These are phyloP conservation scores for Fomitopsis serialis DNA, from an alignment of 768 basidiomycete genomes.

Conservation along the genomic window DNA sequence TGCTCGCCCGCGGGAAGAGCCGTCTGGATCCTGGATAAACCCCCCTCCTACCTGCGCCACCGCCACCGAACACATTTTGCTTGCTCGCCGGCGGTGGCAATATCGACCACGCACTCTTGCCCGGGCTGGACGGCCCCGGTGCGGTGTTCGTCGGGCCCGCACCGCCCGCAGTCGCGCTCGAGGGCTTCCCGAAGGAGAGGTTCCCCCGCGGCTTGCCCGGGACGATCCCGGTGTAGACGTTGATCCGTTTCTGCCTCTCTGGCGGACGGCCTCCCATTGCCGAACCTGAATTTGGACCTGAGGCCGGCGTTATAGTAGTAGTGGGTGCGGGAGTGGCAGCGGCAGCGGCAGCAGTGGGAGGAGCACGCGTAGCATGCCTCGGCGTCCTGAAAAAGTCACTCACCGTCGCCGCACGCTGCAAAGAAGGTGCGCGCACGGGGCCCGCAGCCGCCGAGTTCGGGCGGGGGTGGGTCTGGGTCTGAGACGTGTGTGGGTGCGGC, in stretches of 20 bases:
- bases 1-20: constrained; percentile 30
- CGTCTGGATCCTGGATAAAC: too few relatives aligned
- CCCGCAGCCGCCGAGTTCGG: constrained; percentile 1
- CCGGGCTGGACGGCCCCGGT: too few relatives aligned
- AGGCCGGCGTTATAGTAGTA: too few relatives aligned
- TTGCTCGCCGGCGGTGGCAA: too few relatives aligned
- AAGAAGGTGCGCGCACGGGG: not conserved
- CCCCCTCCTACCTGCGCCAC: constrained; percentile 10
- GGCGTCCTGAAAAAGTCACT: constrained; percentile 2
- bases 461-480: too few relatives aligned
- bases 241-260: constrained; percentile 9
- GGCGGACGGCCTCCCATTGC: too few relatives aligned
- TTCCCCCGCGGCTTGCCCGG: constrained; percentile 14
- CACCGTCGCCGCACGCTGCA: not conserved
- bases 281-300: too few relatives aligned
- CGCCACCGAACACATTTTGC: too few relatives aligned
- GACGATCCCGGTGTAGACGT: constrained; percentile 16
- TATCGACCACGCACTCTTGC: too few relatives aligned
- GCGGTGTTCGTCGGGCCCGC: not conserved
- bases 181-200: not conserved
- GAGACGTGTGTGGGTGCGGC: too few relatives aligned
- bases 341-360: too few relatives aligned
- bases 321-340: too few relatives aligned
- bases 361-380: not conserved
- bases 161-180: not conserved